Conservation (phyloP, 495 filamentous ascomycete species). For the Daldinia concentrica region DNA sequence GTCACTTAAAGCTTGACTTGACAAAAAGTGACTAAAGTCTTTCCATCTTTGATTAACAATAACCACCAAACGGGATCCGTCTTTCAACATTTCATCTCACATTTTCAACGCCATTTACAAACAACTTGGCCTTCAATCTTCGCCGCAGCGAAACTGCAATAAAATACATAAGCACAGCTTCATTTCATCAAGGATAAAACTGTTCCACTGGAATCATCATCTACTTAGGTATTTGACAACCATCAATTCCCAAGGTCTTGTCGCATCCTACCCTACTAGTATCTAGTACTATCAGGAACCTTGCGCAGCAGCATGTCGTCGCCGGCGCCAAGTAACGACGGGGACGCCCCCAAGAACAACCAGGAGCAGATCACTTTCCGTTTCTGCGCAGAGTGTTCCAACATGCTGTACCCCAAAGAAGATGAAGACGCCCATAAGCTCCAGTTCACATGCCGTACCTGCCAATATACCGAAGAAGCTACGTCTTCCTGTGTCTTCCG, state of each 20-base stretch:
- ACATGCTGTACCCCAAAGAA: conserved; percentile 98
- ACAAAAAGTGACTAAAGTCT: neutral
- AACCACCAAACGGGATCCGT: neutral
- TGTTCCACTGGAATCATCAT: neutral
- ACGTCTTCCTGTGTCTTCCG: conserved; percentile 87
- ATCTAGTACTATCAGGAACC: neutral
- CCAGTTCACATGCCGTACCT: conserved; percentile 80
- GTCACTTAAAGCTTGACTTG: neutral
- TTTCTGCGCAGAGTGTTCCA: conserved; percentile 98
- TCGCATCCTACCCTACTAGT: neutral
- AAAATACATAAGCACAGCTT: neutral
- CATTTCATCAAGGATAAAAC: neutral
- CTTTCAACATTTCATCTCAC: neutral
- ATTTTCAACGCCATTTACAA: neutral
- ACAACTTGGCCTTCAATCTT: neutral
- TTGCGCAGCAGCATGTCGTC: conserved; percentile 62
- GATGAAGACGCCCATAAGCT: conserved; percentile 67
- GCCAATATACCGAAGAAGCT: conserved; percentile 87
- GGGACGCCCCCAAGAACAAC: conserved; percentile 63
- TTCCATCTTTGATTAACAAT: conserved; percentile 5
- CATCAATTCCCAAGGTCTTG: neutral
- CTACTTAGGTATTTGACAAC: neutral
- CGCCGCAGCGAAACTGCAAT: neutral
- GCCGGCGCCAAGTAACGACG: conserved; percentile 63
- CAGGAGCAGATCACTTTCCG: conserved; percentile 88